Evolutionary conservation across 2,329 filamentous ascomycete species (phyloP).

Genomic region (Epicoccum sorghinum): DNA sequence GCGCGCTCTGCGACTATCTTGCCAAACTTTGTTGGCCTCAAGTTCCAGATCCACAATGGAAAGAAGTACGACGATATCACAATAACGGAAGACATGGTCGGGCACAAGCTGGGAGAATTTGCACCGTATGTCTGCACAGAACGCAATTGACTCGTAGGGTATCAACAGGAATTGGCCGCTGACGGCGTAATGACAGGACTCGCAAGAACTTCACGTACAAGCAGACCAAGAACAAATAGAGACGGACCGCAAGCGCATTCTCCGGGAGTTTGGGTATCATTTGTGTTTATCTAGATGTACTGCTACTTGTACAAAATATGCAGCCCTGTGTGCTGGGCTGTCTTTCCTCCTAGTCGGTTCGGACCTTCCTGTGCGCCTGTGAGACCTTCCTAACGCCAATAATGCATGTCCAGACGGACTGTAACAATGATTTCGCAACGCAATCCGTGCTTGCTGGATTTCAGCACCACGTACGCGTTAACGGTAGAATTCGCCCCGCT

Average conservation of each 20-base stretch:
- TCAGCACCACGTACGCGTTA: conserved; percentile 49
- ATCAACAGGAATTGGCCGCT: not conserved
- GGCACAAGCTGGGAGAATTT: conserved; percentile 93
- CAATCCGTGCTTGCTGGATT: not conserved
- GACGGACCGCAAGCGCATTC: conserved; percentile 27
- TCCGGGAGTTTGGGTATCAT: conserved; percentile 47
- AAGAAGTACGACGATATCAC: conserved; percentile 82
- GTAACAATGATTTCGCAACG: not conserved
- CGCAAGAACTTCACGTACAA: conserved; percentile 72
- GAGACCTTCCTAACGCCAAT: conserved; percentile 34
- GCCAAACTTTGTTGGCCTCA: conserved; percentile 87
- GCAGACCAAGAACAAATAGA: conserved; percentile 72
- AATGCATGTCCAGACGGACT: conserved; percentile 23
- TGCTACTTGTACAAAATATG: conserved; percentile 42
- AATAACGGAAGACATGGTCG: conserved; percentile 95
- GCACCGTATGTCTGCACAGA: conserved; percentile 67
- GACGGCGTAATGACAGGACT: conserved; percentile 56
- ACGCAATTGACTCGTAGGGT: too few species aligned
- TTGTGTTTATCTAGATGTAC: conserved; percentile 40
- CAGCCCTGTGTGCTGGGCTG: conserved; percentile 13
- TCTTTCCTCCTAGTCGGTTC: not conserved
- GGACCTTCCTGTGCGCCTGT: conserved; percentile 23
- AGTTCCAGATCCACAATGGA: conserved; percentile 91
- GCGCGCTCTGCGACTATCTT: conserved; percentile 88
- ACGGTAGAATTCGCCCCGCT: conserved; percentile 95